Base-by-base conservation (phyloP, 2,329 filamentous ascomycete genomes). In the Fusarium sp. region DNA sequence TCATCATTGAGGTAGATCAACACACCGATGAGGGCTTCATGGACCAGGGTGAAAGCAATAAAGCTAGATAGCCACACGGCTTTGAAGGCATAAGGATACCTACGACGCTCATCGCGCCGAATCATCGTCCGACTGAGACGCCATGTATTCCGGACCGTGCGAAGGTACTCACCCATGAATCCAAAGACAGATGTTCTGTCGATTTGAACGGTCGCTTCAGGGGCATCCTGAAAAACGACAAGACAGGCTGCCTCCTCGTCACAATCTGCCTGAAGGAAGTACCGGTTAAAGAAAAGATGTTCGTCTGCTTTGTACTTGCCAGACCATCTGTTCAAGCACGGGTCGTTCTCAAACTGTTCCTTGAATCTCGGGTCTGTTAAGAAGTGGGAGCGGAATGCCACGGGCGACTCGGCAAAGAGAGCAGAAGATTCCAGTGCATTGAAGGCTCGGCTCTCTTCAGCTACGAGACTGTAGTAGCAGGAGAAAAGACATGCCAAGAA, bases 251-350 rank as follows among this genome's bases (percentile, higher is more conserved):
- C 18, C 7, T 42, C 23, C 4, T 18, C 18, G 8, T 23, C 27
- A 17, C 39, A 33, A 33, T 40, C 47, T 36, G 66, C n/a, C 17
- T 48, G 20, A 2, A 71, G 36, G 4, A 71, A 36, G 29, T 61
- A 63, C 0, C 48, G 53, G 11, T 55, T 60, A 5, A 71, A 51
- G 39, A 58, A 72, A 5, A 48, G 41, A 25, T 72, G 42, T 11
- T 71, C 70, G 2, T 63, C 69, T 11, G 45, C 52, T 14, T 36
- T 53, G 11, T 67, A 50, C 6, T 40, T 46, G 11, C 67, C 70
- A 8, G 21, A 29, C 23, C 21, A 45, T 6, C 42, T 47, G 47
- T 66, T 57, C 37, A 45, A 46, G 46, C 49, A 71, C 6, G 18
- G 42, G 10, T 71, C 67, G 3, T 36, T 55, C 36, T 60, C 61